Base-by-base conservation (phyloP, 371 early-diverging fungal genomes). In the Mortierella sp. region DNA sequence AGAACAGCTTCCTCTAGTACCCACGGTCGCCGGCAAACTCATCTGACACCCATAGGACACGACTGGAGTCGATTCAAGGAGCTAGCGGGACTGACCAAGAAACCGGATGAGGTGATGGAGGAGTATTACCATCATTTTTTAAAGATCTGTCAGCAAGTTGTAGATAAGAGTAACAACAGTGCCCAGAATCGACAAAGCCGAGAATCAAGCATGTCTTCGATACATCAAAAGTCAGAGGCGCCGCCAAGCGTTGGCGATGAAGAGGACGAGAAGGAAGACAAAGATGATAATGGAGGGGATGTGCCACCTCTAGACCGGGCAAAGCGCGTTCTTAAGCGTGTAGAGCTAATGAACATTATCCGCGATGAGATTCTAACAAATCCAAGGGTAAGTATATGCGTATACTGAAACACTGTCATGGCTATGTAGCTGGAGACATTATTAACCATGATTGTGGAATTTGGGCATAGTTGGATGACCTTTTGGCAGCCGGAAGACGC, bases 31-130 rank as follows among this genome's bases (percentile, higher is more conserved):
- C 65, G 65, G 13, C 76, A 72, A 19, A 57, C 69, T 7, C 65
- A 67, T 21, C 66, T 53, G 38, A 55, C 40, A 6, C 36, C 45
- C 16, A 38, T 33, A 16, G 52, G 50, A 15, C 74, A 84, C 65
- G 82, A 81, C 65, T 96, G 96, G 96, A 79, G 81, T 2, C 85
- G 89, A 4, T 95, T 95, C 86, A 92, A 91, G 72, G 89, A 90
- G 60, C 79, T 93, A 38, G 88, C 94, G 21, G 88, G 91, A 21
- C 72, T 95, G 47, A 84, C 80, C 36, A 89, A 90, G 70, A 95
- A 94, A 77, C 85, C 94, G 0, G 91, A 91, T 75, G 93, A 94
- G 52, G 89, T 89, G 10, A 79, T 96, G 68, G 90, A 93, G 59
- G 77, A 83, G 16, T 90, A 92, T 68, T 90, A 86, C 63, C 69